phyloP scores from a whole-genome alignment of 225 moss, liverwort and hornwort species.

The Antitrichia curtipendula region DNA sequence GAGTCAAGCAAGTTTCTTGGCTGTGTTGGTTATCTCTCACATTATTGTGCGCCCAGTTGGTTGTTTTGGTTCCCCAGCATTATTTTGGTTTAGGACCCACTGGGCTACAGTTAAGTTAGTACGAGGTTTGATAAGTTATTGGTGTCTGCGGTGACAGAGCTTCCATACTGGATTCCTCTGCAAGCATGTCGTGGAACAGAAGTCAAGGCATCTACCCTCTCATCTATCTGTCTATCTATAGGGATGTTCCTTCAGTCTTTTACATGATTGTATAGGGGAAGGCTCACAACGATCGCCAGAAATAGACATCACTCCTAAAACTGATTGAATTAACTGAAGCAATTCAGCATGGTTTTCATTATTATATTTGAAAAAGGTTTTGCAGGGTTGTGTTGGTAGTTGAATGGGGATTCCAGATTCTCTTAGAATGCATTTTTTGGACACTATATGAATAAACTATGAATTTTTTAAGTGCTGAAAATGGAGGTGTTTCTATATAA shows the following conservation, averaged over 20 bases:
- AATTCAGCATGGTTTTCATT: background rate
- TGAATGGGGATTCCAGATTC: fast-evolving
- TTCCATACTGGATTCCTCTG: background rate
- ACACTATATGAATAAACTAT: too few species aligned
- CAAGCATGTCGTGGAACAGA: background rate
- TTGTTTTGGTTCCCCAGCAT: background rate
- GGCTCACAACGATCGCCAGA: background rate
- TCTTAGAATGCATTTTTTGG: too few species aligned
- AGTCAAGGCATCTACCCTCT: background rate
- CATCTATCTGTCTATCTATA: background rate
- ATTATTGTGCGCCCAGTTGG: background rate
- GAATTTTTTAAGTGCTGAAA: background rate
- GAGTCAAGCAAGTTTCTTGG: background rate
- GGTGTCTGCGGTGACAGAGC: background rate
- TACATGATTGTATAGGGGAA: background rate
- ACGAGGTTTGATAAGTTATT: background rate
- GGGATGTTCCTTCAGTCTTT: background rate
- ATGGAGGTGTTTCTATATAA: background rate
- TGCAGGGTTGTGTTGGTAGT: too few species aligned
- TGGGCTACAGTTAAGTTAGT: background rate
- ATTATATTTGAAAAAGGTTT: too few species aligned
- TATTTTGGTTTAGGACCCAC: background rate
- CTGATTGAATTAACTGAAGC: background rate
- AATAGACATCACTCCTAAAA: background rate
- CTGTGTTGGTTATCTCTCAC: background rate